Conservation (phyloP, 495 filamentous ascomycete genomes). For the Penicillium fimorum region DNA sequence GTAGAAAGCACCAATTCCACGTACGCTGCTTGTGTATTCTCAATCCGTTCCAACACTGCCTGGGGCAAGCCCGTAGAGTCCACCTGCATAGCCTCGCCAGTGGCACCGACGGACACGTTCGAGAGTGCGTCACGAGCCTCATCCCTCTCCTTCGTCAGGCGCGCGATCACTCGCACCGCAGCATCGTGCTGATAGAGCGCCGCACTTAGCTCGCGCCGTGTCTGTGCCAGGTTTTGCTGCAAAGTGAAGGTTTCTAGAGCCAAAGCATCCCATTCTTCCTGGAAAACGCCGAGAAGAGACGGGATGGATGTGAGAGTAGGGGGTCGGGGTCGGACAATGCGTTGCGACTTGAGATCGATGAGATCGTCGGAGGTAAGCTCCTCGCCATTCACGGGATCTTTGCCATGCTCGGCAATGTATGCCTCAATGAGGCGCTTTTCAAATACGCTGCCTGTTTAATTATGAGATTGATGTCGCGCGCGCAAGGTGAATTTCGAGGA, state of each 20-base stretch:
- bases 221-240: constrained; percentile 82
- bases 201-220: constrained; percentile 86
- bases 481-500: constrained; percentile 19
- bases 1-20: constrained; percentile 24
- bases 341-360: constrained; percentile 77
- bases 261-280: constrained; percentile 96
- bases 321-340: constrained; percentile 81
- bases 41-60: constrained; percentile 68
- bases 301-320: constrained; percentile 96
- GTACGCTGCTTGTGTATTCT: constrained; percentile 74
- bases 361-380: constrained; percentile 83
- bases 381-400: constrained; percentile 89
- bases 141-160: constrained; percentile 83
- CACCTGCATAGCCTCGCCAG: constrained; percentile 86
- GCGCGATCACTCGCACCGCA: constrained; percentile 86
- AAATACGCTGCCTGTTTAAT: constrained; percentile 70
- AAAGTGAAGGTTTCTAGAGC: constrained; percentile 87
- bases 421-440: constrained; percentile 94
- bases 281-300: constrained; percentile 92
- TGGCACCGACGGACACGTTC: constrained; percentile 68
- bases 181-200: constrained; percentile 97
- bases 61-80: constrained; percentile 73
- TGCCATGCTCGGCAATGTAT: constrained; percentile 90
- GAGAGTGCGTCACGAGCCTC: constrained; percentile 92
- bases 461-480: constrained; percentile 27